Conservation (phyloP, 768 basidiomycete species). For the Phylloporus sp. region DNA sequence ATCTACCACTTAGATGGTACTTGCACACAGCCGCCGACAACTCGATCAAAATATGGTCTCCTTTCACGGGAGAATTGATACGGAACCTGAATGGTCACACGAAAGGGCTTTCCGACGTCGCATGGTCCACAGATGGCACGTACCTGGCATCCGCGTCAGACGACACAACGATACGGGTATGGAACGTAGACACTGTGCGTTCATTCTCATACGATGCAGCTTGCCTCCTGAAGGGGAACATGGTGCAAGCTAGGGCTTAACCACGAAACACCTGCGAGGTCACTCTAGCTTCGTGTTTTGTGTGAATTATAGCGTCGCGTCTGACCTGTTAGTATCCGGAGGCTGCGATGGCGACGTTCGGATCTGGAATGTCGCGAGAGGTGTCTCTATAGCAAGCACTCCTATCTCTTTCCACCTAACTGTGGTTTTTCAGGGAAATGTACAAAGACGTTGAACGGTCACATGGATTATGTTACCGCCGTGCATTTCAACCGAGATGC, state of each 20-base stretch:
- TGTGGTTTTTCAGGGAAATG: constrained; percentile 55
- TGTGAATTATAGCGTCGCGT: constrained; percentile 83
- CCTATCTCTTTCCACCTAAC: too few relatives aligned
- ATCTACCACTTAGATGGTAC: background rate
- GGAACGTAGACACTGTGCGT: constrained; percentile 78
- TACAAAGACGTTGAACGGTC: constrained; percentile 83
- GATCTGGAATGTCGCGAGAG: constrained; percentile 86
- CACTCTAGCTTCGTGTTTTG: constrained; percentile 90
- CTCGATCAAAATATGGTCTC: constrained; percentile 77
- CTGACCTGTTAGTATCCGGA: constrained; percentile 87
- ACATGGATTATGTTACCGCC: constrained; percentile 91
- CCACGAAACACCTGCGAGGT: constrained; percentile 66
- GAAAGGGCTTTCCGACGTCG: constrained; percentile 81
- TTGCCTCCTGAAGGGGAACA: background rate
- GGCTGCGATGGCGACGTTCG: constrained; percentile 89
- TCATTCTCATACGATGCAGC: constrained; percentile 4
- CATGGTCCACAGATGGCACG: constrained; percentile 81
- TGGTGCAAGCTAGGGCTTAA: constrained; percentile 49
- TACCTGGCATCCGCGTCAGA: constrained; percentile 90
- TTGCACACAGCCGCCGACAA: constrained; percentile 64
- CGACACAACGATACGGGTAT: constrained; percentile 83
- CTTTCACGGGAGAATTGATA: constrained; percentile 71
- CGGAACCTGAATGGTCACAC: constrained; percentile 72
- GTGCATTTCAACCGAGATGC: constrained; percentile 94
- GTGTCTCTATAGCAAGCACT: constrained; percentile 34